phyloP scores from a whole-genome alignment of 75 land plant species.

The Gnetum montanum region DNA sequence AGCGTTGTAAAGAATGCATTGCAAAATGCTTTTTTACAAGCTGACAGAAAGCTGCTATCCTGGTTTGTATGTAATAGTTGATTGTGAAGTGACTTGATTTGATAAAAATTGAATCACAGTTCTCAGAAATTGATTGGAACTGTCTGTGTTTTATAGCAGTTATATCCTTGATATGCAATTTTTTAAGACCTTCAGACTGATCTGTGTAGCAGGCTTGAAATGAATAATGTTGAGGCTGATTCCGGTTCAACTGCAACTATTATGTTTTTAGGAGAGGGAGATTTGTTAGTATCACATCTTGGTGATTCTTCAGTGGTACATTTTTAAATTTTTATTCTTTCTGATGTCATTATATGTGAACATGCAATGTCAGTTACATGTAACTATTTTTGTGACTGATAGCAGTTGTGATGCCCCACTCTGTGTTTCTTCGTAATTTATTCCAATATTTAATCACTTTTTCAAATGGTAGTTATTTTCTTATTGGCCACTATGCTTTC shows the following conservation, averaged over 20 bases:
- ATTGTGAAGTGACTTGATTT: constrained; percentile 13
- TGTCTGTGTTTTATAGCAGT: neutral
- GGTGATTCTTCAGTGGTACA: constrained; percentile 93
- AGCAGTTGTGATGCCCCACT: no score
- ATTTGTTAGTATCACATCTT: constrained; percentile 70
- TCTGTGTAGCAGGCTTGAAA: constrained; percentile 66
- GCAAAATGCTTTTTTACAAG: constrained; percentile 50
- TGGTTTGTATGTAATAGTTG: constrained; percentile 20
- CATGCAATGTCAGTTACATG: neutral
- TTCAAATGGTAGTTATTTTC: no score
- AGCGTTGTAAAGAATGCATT: constrained; percentile 36
- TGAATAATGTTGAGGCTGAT: constrained; percentile 39
- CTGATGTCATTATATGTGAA: neutral
- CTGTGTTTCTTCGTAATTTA: no score
- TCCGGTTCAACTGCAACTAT: constrained; percentile 95
- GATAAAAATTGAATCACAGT: constrained; percentile 11
- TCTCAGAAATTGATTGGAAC: neutral
- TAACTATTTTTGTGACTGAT: neutral
- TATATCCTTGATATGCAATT: neutral
- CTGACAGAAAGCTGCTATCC: constrained; percentile 46
- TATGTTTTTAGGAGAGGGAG: constrained; percentile 51
- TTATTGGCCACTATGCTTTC: neutral
- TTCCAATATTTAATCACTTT: no score
- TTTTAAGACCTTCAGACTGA: neutral
- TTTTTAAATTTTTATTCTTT: neutral